These are phyloP conservation scores for Schoenoplectus tabernaemontani DNA, from an alignment of 202 grass and related monocot species.

Conservation along the genomic window DNA sequence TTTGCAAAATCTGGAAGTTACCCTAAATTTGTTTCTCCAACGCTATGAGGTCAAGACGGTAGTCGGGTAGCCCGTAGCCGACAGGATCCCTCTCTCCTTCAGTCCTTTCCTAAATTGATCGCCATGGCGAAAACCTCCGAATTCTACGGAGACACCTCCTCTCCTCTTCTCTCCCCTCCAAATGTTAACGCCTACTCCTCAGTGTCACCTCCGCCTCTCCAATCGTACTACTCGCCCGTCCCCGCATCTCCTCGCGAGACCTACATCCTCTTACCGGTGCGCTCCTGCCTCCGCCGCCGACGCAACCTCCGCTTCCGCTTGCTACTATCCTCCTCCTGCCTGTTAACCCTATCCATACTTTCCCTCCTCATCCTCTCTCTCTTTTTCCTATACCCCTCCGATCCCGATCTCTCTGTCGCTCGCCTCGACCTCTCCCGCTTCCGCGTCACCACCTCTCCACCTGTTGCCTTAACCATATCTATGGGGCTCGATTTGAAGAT, in stretches of 20 bases:
- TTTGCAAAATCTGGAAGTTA: background rate
- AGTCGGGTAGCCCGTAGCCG: too few species aligned
- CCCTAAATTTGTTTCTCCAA: background rate
- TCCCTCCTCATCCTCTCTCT: slow-evolving; percentile 23
- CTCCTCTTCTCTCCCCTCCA: slow-evolving; percentile 32
- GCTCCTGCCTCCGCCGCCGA: slow-evolving; percentile 38
- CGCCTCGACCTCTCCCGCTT: slow-evolving; percentile 52
- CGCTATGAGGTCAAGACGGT: too few species aligned
- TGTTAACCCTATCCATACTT: slow-evolving; percentile 20
- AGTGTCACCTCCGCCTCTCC: slow-evolving; percentile 4
- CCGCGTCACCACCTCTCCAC: slow-evolving; percentile 44
- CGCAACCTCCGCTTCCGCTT: slow-evolving; percentile 19
- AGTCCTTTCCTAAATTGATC: background rate
- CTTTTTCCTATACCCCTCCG: slow-evolving; percentile 61
- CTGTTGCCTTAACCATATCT: slow-evolving; percentile 48
- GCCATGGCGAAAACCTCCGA: slow-evolving; percentile 21
- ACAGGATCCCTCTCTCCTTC: background rate
- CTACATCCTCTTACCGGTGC: slow-evolving; percentile 49
- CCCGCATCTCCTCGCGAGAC: background rate
- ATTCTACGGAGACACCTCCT: slow-evolving; percentile 16
- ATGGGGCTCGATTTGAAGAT: slow-evolving; percentile 49
- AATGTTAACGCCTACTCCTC: slow-evolving; percentile 8
- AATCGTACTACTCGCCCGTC: background rate
- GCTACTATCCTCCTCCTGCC: background rate
- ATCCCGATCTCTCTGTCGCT: slow-evolving; percentile 49